Evolutionary conservation across 2,329 filamentous ascomycete species (phyloP).

Genomic region (Curvularia spicifera): DNA sequence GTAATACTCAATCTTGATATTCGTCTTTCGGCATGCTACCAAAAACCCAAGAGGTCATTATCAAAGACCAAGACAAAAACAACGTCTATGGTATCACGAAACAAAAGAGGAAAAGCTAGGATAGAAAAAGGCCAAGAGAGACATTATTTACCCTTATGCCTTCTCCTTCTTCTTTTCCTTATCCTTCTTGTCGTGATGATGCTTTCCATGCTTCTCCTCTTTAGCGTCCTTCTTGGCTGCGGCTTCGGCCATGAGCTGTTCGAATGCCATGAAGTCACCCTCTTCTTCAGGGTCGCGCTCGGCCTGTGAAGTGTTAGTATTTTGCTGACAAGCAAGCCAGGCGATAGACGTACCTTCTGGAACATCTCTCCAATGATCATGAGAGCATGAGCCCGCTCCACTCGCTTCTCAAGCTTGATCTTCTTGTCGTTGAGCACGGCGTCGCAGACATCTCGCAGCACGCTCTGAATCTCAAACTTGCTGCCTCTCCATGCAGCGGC

Average conservation of each 20-base stretch:
- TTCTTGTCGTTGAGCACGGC: conserved; percentile 79
- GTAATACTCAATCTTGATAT: not conserved
- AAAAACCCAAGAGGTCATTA: not conserved
- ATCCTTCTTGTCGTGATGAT: conserved; percentile 55
- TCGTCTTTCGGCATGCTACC: not conserved
- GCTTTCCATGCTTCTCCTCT: conserved; percentile 79
- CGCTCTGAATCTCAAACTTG: conserved; percentile 98
- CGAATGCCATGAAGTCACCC: conserved; percentile 97
- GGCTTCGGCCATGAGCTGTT: conserved; percentile 95
- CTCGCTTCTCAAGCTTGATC: conserved; percentile 79
- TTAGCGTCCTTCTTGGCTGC: conserved; percentile 89
- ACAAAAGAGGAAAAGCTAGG: conserved; percentile 19
- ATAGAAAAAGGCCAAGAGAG: conserved; percentile 1
- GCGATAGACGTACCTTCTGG: conserved; percentile 68
- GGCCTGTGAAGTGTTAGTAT: conserved; percentile 62
- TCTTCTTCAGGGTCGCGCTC: conserved; percentile 92
- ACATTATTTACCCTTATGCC: conserved; percentile 21
- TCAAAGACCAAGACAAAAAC: conserved; percentile 6
- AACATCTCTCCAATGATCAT: conserved; percentile 90
- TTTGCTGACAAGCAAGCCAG: not conserved
- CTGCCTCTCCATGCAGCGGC: conserved; percentile 95
- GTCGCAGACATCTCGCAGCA: conserved; percentile 93
- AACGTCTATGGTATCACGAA: conserved; percentile 41
- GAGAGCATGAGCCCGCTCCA: conserved; percentile 90
- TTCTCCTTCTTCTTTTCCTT: conserved; percentile 40